These are phyloP conservation scores for Lathyrus oleraceus DNA, from an alignment of 306 rosid genomes.

Conservation along the genomic window DNA sequence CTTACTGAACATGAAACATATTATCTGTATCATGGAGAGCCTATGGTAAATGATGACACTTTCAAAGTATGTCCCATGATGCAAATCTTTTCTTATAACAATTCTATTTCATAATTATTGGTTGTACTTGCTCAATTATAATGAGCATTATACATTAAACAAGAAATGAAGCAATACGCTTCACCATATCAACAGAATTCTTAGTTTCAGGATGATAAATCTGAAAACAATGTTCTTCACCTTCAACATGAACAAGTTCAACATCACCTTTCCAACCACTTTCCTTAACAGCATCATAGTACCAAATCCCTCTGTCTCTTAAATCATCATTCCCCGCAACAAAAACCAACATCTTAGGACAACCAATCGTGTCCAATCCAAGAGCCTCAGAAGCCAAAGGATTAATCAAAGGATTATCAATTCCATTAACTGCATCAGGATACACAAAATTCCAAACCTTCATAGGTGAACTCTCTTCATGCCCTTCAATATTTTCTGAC, in stretches of 20 bases:
- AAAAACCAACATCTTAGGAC: constrained; percentile 37
- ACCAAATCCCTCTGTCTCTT: constrained; percentile 51
- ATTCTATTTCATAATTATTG: too few species aligned
- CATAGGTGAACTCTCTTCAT: constrained; percentile 22
- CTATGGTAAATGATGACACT: too few species aligned
- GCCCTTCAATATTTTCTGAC: constrained; percentile 28
- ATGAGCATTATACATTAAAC: too few species aligned
- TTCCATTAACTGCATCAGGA: constrained; percentile 44
- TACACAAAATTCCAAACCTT: constrained; percentile 44
- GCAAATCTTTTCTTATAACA: too few species aligned
- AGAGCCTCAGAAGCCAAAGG: constrained; percentile 47
- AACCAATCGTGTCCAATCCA: constrained; percentile 40
- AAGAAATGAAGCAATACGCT: constrained; percentile 52
- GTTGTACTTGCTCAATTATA: too few species aligned
- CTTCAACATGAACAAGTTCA: constrained; percentile 41
- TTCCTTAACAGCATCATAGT: constrained; percentile 40
- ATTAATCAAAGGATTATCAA: constrained; percentile 49
- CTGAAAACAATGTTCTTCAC: constrained; percentile 53
- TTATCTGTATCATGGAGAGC: too few species aligned
- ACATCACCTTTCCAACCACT: constrained; percentile 55
- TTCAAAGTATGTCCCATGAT: too few species aligned
- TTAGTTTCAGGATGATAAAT: constrained; percentile 34
- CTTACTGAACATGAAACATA: too few species aligned
- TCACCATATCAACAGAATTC: constrained; percentile 36
- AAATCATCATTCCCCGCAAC: constrained; percentile 50